Conservation (phyloP, 2,329 filamentous ascomycete species). For the Penicillium decumbens region DNA sequence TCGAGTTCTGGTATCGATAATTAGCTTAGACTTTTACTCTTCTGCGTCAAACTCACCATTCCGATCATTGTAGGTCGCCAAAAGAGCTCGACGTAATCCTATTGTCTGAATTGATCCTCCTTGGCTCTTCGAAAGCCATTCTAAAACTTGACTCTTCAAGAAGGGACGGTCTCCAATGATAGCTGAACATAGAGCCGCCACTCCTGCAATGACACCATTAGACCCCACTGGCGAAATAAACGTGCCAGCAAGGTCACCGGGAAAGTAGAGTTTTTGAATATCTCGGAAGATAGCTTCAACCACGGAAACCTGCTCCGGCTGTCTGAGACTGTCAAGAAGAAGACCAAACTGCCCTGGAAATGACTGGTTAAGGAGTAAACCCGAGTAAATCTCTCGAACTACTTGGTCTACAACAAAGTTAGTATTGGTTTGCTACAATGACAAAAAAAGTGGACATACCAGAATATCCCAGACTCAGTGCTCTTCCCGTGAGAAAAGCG, state of each 20-base stretch:
- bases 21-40: conserved; percentile 6
- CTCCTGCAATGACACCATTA: conserved; percentile 49
- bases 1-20: conserved; percentile 30
- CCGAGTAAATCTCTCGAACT: conserved; percentile 38
- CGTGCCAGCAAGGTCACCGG: conserved; percentile 15
- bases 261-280: conserved; percentile 40
- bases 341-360: conserved; percentile 30
- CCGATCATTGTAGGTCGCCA: conserved; percentile 55
- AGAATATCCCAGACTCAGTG: conserved; percentile 66
- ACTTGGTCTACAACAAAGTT: conserved; percentile 35
- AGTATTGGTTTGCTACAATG: conserved; percentile 3
- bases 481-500: conserved; percentile 52
- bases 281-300: conserved; percentile 45
- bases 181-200: conserved; percentile 53
- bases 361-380: conserved; percentile 30
- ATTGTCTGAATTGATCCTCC: conserved; percentile 62
- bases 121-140: conserved; percentile 62
- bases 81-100: conserved; percentile 62
- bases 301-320: conserved; percentile 47
- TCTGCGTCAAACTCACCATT: conserved; percentile 37
- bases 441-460: conserved; percentile 45
- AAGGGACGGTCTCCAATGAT: conserved; percentile 48
- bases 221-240: conserved; percentile 6
- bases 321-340: conserved; percentile 43
- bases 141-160: conserved; percentile 53